Conservation (phyloP, 768 basidiomycete genomes). For the Suillus subaureus region DNA sequence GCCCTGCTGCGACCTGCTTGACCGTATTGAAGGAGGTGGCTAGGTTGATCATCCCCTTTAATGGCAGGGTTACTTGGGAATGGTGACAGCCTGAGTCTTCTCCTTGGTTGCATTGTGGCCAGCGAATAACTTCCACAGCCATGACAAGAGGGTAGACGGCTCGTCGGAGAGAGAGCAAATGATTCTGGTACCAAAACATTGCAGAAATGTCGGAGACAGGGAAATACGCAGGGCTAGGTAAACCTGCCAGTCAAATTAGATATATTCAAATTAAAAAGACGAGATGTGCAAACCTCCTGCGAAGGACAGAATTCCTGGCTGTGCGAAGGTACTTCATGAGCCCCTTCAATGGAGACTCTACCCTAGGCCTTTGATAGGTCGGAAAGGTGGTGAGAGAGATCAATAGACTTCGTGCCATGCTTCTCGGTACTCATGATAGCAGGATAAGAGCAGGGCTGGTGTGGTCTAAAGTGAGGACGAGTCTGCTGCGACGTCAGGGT, state of each 20-base stretch:
- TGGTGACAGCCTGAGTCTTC: slow-evolving; percentile 48
- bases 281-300: slow-evolving; percentile 59
- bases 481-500: neutral
- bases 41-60: slow-evolving; percentile 56
- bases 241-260: slow-evolving; percentile 39
- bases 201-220: slow-evolving; percentile 66
- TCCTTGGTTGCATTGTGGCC: slow-evolving; percentile 34
- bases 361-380: slow-evolving; percentile 48
- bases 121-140: slow-evolving; percentile 62
- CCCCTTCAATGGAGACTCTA: slow-evolving; percentile 63
- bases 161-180: slow-evolving; percentile 40
- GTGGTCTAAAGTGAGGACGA: neutral
- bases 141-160: slow-evolving; percentile 42
- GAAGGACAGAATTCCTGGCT: slow-evolving; percentile 56
- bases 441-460: neutral
- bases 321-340: slow-evolving; percentile 60
- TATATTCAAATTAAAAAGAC: slow-evolving; percentile 1
- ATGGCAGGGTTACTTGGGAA: slow-evolving; percentile 63
- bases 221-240: slow-evolving; percentile 70
- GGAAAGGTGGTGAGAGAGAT: slow-evolving; percentile 77
- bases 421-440: slow-evolving; percentile 36
- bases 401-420: slow-evolving; percentile 47
- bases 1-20: neutral
- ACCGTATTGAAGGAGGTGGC: slow-evolving; percentile 74
- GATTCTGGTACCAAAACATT: slow-evolving; percentile 53